These are phyloP conservation scores for Piromyces finnis DNA, from an alignment of 192 early-diverging fungal species.

Conservation along the genomic window DNA sequence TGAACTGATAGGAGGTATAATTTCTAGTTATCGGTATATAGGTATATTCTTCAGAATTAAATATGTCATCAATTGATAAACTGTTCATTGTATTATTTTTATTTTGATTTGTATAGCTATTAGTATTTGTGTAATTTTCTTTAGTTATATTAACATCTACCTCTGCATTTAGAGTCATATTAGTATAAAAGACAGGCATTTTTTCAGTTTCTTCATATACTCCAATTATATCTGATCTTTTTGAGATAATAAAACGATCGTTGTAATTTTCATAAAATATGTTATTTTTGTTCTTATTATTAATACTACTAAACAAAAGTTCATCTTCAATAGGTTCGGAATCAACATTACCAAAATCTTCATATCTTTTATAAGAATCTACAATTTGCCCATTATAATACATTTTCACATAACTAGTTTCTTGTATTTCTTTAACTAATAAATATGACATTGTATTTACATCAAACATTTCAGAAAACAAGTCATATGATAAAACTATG, in stretches of 20 bases:
- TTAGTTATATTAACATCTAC: not conserved
- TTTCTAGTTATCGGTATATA: not conserved
- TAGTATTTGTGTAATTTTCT: no score
- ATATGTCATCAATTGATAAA: no score
- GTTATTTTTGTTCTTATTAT: not conserved
- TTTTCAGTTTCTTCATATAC: not conserved
- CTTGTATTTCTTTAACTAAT: not conserved
- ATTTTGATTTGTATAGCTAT: no score
- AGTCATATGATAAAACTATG: not conserved
- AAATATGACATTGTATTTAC: not conserved
- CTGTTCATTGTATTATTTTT: no score
- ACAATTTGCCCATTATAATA: not conserved
- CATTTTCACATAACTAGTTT: not conserved
- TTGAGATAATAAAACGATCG: not conserved
- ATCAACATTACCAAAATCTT: no score
- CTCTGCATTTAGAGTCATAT: no score
- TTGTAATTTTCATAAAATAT: not conserved
- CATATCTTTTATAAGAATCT: no score
- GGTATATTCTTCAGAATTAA: not conserved
- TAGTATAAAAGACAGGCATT: no score
- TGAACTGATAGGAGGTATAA: not conserved
- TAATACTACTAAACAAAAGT: not conserved
- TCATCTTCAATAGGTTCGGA: not conserved
- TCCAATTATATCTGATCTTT: not conserved
- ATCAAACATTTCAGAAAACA: not conserved